Base-by-base conservation (phyloP, 2,329 filamentous ascomycete species). In the Calonectria honghensis region DNA sequence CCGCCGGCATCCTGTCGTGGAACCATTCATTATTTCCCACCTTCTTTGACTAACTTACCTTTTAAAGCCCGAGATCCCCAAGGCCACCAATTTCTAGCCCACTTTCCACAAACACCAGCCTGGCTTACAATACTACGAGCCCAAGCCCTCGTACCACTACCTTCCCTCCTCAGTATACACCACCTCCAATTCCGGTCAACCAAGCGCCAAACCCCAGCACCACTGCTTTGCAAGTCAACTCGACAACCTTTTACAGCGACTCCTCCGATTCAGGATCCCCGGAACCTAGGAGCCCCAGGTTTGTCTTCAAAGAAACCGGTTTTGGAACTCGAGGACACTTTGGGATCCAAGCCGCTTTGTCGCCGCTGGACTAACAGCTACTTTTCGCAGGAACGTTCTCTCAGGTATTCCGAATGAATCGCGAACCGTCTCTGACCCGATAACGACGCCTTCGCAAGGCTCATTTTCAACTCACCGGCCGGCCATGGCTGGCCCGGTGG, bases 71-170 rank as follows among this genome's bases (percentile, higher is more conserved):
- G 75, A 91, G 89, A 87, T 88, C 87, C 68, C 86, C 84, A 78
- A 85, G 87, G 81, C 88, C 86, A 81, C 82, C 85, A 71, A 84
- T 87, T 75, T 88, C 89, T 57, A 91, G 89, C 79, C 89, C 89
- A 77, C 84, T 90, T 63, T 90, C 80, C 73, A 85, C 86, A 72
- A 87, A 85, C 73, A 87, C 83, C 79, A 84, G 78, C 72, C 84
- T 85, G 70, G 82, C 86, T 64, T 88, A 87, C 79, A 85, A 85
- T 75, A 85, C 87, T 68, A 82, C 85, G 74, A 87, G 82, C 78
- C 82, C 86, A 67, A 88, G 85, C 77, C 85, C 86, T 59, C 77
- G 74, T 69, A 79, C 77, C 41, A 70, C 65, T 35, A 66, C 76
- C 45, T 80, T 78, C 52, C 78, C 79, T 59, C 72, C 71, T 27